Evolutionary conservation across 768 basidiomycete species (phyloP).

Genomic region (Pleurotus eryngii): DNA sequence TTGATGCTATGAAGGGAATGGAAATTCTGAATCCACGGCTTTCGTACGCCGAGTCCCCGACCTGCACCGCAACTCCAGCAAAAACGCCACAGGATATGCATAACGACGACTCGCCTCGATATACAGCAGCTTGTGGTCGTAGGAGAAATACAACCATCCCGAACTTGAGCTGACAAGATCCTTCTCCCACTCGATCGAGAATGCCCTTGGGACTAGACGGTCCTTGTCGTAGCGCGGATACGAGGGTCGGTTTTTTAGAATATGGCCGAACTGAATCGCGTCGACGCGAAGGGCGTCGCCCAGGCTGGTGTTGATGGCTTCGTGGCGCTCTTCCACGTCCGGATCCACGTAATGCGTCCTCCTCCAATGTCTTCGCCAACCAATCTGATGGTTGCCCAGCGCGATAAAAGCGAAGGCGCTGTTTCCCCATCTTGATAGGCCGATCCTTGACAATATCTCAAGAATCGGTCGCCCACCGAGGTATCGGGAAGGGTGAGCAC

Average conservation of each 20-base stretch:
- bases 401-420: slow-evolving; percentile 36
- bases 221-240: slow-evolving; percentile 25
- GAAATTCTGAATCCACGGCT: slow-evolving; percentile 46
- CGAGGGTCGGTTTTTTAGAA: slow-evolving; percentile 43
- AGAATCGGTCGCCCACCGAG: slow-evolving; percentile 41
- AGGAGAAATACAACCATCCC: slow-evolving; percentile 60
- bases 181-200: slow-evolving; percentile 70
- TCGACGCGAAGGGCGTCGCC: slow-evolving; percentile 51
- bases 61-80: slow-evolving; percentile 31
- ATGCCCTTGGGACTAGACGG: slow-evolving; percentile 40
- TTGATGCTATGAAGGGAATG: slow-evolving; percentile 52
- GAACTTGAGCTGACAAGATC: slow-evolving; percentile 42
- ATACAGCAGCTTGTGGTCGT: slow-evolving; percentile 64
- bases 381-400: slow-evolving; percentile 11
- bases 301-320: slow-evolving; percentile 39
- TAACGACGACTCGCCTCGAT: slow-evolving; percentile 43
- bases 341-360: slow-evolving; percentile 59
- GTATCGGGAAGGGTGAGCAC: slow-evolving; percentile 34
- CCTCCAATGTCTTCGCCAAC: slow-evolving; percentile 33
- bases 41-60: slow-evolving; percentile 56
- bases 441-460: slow-evolving; percentile 37
- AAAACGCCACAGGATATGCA: too few relatives aligned
- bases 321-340: slow-evolving; percentile 47
- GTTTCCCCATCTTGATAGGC: slow-evolving; percentile 38
- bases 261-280: slow-evolving; percentile 62